phyloP scores from a whole-genome alignment of 2,329 filamentous ascomycete genomes.

The Rasamsonia emersonii region DNA sequence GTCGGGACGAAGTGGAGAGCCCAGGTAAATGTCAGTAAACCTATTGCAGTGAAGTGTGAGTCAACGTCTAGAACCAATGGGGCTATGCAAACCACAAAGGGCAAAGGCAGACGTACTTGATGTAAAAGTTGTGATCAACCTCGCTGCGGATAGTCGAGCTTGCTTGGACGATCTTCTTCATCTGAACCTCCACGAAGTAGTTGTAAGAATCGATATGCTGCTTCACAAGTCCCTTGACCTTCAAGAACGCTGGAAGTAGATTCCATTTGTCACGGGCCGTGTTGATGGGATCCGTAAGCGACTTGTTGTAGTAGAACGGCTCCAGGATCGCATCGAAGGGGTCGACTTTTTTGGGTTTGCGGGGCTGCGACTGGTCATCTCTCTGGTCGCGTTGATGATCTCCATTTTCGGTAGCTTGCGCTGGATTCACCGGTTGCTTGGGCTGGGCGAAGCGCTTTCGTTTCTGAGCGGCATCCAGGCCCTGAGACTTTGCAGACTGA shows the following conservation, averaged over 20 bases:
- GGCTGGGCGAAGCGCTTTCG: conserved; percentile 21
- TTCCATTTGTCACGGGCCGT: conserved; percentile 88
- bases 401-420: conserved; percentile 10
- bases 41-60: conserved; percentile 9
- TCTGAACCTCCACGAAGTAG: conserved; percentile 91
- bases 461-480: conserved; percentile 16
- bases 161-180: conserved; percentile 92
- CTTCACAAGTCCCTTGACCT: conserved; percentile 93
- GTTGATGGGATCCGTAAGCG: conserved; percentile 59
- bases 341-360: conserved; percentile 23
- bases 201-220: conserved; percentile 99
- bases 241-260: conserved; percentile 89
- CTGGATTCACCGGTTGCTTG: conserved; percentile 13
- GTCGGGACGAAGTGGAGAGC: conserved; percentile 69
- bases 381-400: conserved; percentile 12
- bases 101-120: conserved; percentile 47
- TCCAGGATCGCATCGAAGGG: conserved; percentile 56
- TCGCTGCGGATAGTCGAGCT: conserved; percentile 86
- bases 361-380: conserved; percentile 14
- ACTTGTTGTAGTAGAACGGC: conserved; percentile 62
- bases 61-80: background rate
- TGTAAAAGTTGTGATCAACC: conserved; percentile 84
- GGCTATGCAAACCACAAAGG: background rate
- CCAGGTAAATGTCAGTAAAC: conserved; percentile 83
- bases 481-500: conserved; percentile 8